These are phyloP conservation scores for Nannizziopsis barbatae DNA, from an alignment of 2,329 filamentous ascomycete genomes.

Conservation along the genomic window DNA sequence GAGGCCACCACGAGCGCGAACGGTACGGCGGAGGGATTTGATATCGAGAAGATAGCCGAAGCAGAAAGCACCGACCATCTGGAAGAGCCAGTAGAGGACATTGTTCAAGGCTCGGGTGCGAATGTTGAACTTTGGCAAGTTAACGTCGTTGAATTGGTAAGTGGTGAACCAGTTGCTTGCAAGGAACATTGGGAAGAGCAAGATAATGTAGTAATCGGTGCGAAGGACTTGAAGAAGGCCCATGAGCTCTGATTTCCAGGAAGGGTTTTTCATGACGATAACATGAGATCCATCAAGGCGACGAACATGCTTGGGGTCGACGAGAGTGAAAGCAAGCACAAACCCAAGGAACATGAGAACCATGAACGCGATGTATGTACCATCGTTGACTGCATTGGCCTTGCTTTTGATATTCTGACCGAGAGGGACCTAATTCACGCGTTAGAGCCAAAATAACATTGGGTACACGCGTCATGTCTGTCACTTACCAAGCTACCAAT, in stretches of 20 bases:
- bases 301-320: slow-evolving; percentile 59
- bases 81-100: slow-evolving; percentile 65
- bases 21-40: slow-evolving; percentile 47
- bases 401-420: slow-evolving; percentile 37
- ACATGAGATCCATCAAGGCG: slow-evolving; percentile 68
- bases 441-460: slow-evolving; percentile 2
- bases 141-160: slow-evolving; percentile 67
- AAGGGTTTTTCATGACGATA: slow-evolving; percentile 83
- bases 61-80: slow-evolving; percentile 63
- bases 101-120: slow-evolving; percentile 67
- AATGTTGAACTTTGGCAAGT: slow-evolving; percentile 58
- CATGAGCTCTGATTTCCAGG: slow-evolving; percentile 66
- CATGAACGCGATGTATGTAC: slow-evolving; percentile 81
- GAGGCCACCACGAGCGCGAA: slow-evolving; percentile 56
- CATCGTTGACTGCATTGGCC: slow-evolving; percentile 44
- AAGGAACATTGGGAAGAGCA: slow-evolving; percentile 73
- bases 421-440: slow-evolving; percentile 30
- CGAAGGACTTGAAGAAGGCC: slow-evolving; percentile 64
- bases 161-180: slow-evolving; percentile 70
- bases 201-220: slow-evolving; percentile 59
- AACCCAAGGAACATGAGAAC: slow-evolving; percentile 69
- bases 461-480: background rate
- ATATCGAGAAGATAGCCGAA: slow-evolving; percentile 63
- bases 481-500: slow-evolving; percentile 59
- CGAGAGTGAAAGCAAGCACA: slow-evolving; percentile 55